These are phyloP conservation scores for Centella asiatica DNA, from an alignment of 129 eudicot genomes.

Conservation along the genomic window DNA sequence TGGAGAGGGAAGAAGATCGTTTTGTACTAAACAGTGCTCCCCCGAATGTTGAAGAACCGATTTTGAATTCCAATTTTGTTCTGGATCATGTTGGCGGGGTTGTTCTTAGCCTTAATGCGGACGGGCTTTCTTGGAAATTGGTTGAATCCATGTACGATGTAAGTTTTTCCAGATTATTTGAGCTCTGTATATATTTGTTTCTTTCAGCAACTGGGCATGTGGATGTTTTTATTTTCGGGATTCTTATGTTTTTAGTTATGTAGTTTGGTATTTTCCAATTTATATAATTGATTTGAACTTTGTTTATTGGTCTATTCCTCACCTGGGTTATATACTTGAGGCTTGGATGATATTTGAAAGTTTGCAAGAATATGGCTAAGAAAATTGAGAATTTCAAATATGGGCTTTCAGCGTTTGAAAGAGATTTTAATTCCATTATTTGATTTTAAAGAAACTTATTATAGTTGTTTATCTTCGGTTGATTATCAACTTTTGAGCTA, in stretches of 20 bases:
- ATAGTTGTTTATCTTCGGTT: neutral
- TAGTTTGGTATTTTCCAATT: neutral
- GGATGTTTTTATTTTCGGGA: neutral
- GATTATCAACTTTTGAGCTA: neutral
- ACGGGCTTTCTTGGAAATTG: constrained; percentile 58
- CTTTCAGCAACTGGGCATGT: neutral
- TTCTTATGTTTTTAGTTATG: neutral
- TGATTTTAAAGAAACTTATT: no score
- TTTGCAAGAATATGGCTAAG: neutral
- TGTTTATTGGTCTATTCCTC: neutral
- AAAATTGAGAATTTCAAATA: no score
- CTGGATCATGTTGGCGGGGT: constrained; percentile 80
- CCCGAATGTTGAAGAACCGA: constrained; percentile 28
- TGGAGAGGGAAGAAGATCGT: constrained; percentile 46
- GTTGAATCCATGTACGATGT: constrained; percentile 51
- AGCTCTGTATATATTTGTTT: constrained; percentile 11
- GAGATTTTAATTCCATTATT: neutral
- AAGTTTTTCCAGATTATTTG: constrained; percentile 31
- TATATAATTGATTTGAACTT: neutral
- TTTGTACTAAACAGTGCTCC: constrained; percentile 21
- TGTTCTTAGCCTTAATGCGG: constrained; percentile 43
- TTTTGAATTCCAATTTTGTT: constrained; percentile 37
- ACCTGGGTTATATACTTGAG: neutral
- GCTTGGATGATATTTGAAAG: no score
- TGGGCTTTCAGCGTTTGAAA: neutral